phyloP scores from a whole-genome alignment of 441 rosid species.

The Adansonia grandidieri region DNA sequence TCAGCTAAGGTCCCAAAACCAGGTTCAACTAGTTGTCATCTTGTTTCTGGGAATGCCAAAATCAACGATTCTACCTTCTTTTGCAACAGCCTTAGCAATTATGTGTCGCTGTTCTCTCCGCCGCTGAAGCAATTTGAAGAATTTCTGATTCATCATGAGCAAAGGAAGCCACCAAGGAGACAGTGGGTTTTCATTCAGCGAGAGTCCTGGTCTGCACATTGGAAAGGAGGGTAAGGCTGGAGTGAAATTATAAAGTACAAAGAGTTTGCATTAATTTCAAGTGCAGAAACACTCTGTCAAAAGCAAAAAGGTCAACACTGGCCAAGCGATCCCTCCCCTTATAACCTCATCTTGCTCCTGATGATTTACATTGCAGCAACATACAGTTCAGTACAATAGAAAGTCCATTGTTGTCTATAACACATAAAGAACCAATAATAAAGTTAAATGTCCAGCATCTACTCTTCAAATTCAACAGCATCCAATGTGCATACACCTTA shows the following conservation, averaged over 20 bases:
- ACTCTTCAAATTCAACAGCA: constrained; percentile 15
- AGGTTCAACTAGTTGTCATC: constrained; percentile 88
- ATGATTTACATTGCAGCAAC: constrained; percentile 35
- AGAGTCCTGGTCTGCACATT: constrained; percentile 85
- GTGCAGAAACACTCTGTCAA: constrained; percentile 72
- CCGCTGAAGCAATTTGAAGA: constrained; percentile 87
- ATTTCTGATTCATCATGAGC: constrained; percentile 64
- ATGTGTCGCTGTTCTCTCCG: constrained; percentile 85
- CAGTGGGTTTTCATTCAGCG: constrained; percentile 86
- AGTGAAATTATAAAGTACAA: not conserved
- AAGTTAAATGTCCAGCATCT: not conserved
- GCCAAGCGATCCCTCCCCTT: constrained; percentile 96
- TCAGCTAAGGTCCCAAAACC: constrained; percentile 95
- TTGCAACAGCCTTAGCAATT: constrained; percentile 81
- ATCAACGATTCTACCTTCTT: constrained; percentile 63
- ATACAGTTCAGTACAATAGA: constrained; percentile 14
- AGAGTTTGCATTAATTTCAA: not conserved
- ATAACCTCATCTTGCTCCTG: constrained; percentile 96
- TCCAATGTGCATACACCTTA: not conserved
- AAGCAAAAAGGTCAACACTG: constrained; percentile 67
- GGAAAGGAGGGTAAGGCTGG: constrained; percentile 19
- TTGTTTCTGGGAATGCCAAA: constrained; percentile 67
- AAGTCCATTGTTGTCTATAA: constrained; percentile 1
- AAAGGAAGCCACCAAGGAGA: constrained; percentile 69
- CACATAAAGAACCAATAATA: not conserved